Percentiles rank a stretch among this genome's conserved stretches.
These are phyloP conservation scores for Melastoma candidum DNA, from an alignment of 441 rosid species.

Conservation along the genomic window DNA sequence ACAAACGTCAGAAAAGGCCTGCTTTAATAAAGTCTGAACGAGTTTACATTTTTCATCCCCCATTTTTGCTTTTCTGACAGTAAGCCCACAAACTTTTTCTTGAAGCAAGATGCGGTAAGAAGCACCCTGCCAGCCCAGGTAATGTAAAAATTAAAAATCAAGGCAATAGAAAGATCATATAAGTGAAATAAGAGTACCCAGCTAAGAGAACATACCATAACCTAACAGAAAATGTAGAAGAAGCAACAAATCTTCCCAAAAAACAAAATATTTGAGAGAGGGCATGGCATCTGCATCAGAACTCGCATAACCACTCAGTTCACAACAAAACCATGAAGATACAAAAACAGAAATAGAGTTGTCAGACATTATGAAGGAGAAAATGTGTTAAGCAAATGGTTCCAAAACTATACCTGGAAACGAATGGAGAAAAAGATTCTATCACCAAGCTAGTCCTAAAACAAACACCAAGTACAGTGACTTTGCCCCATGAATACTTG, in stretches of 20 bases:
- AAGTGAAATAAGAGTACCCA: conserved; percentile 1
- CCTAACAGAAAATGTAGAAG: conserved; percentile 69
- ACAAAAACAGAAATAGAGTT: no score
- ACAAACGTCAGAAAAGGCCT: conserved; percentile 7
- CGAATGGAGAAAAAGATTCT: conserved; percentile 67
- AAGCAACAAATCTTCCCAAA: conserved; percentile 55
- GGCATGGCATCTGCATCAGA: conserved; percentile 51
- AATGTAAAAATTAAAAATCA: conserved; percentile 14
- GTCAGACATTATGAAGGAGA: no score
- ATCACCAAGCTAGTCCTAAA: conserved; percentile 60
- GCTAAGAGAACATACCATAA: conserved; percentile 48
- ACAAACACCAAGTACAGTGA: conserved; percentile 80
- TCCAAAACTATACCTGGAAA: conserved; percentile 42
- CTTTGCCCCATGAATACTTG: conserved; percentile 56
- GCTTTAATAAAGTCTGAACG: conserved; percentile 7
- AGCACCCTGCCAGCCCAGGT: conserved; percentile 50
- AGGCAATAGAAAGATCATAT: conserved; percentile 5
- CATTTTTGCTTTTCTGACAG: conserved; percentile 49
- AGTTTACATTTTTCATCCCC: conserved; percentile 63
- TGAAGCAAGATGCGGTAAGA: conserved; percentile 59
- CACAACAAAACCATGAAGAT: no score
- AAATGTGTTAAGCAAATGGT: neutral
- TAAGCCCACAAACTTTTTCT: conserved; percentile 45
- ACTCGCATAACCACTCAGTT: neutral
- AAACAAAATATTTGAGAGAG: conserved; percentile 32